Percentiles rank a stretch among this genome's conserved stretches.
phyloP scores from a whole-genome alignment of 2,329 filamentous ascomycete species.

The Shiraia bambusicola region DNA sequence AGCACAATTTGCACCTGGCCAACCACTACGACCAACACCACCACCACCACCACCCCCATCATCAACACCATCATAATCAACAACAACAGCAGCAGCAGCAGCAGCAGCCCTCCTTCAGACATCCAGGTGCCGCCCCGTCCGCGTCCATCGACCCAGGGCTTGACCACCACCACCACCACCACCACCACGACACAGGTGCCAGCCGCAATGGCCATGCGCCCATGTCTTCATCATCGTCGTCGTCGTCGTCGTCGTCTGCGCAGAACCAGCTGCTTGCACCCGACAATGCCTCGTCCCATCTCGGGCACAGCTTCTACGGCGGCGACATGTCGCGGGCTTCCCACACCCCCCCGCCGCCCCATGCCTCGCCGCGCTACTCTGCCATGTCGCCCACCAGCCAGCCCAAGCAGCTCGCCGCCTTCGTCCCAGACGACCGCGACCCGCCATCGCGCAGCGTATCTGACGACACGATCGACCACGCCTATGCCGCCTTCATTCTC shows the following conservation, averaged over 20 bases:
- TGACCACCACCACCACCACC: no score
- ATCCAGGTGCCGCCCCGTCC: conserved; percentile 22
- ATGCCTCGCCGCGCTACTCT: conserved; percentile 44
- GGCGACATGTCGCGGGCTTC: conserved; percentile 42
- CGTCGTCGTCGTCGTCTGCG: conserved; percentile 27
- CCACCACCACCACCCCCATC: conserved; percentile 31
- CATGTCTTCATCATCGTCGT: conserved; percentile 31
- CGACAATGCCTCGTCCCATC: conserved; percentile 38
- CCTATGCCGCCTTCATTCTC: conserved; percentile 81
- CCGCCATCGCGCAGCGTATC: conserved; percentile 70
- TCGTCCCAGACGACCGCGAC: conserved; percentile 50
- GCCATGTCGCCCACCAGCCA: conserved; percentile 41
- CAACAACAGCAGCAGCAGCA: conserved; percentile 32
- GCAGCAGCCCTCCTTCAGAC: conserved; percentile 38
- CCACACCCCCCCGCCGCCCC: conserved; percentile 41
- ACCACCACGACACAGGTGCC: conserved; percentile 35
- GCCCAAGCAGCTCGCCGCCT: conserved; percentile 35
- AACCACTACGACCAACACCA: conserved; percentile 27
- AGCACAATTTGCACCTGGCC: no score
- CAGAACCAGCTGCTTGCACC: conserved; percentile 39
- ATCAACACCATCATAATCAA: conserved; percentile 38
- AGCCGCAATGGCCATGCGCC: conserved; percentile 41
- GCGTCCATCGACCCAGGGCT: conserved; percentile 42
- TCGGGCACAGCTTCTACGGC: conserved; percentile 41
- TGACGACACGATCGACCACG: conserved; percentile 72